phyloP scores from a whole-genome alignment of 2,329 filamentous ascomycete genomes.

The Simplicillium sp. region DNA sequence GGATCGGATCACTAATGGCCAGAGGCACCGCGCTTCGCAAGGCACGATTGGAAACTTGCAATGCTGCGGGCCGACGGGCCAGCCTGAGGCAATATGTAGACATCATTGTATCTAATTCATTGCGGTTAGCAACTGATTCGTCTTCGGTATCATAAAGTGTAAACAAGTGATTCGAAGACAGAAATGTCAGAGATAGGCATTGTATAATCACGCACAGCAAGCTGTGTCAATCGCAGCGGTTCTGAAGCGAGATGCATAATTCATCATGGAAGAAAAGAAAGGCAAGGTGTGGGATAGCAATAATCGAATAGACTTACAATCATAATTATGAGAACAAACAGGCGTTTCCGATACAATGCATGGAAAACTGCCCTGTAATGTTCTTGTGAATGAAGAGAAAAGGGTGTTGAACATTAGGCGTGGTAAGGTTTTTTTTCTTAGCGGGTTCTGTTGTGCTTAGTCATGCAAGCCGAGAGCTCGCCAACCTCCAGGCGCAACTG shows the following conservation, averaged over 20 bases:
- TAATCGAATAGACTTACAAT: slow-evolving; percentile 21
- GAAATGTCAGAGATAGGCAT: slow-evolving; percentile 27
- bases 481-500: slow-evolving; percentile 13
- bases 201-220: slow-evolving; percentile 33
- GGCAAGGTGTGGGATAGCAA: slow-evolving; percentile 1
- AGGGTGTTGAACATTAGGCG: background rate
- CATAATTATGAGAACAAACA: slow-evolving; percentile 16
- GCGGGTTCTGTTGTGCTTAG: slow-evolving; percentile 4
- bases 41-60: background rate
- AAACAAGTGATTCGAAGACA: slow-evolving; percentile 5
- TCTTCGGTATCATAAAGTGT: background rate
- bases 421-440: slow-evolving; percentile 1
- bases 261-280: slow-evolving; percentile 26
- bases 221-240: slow-evolving; percentile 41
- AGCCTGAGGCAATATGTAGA: slow-evolving; percentile 24
- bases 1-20: slow-evolving; percentile 1
- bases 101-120: slow-evolving; percentile 23
- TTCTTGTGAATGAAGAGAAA: slow-evolving; percentile 1
- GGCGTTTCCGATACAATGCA: background rate
- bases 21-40: slow-evolving; percentile 1
- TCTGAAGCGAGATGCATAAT: slow-evolving; percentile 34
- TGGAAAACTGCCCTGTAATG: background rate
- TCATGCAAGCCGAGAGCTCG: slow-evolving; percentile 2
- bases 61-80: slow-evolving; percentile 18
- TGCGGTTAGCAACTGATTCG: slow-evolving; percentile 9